phyloP scores from a whole-genome alignment of 352 stramenopile genomes.

The Phytophthora citricola region DNA sequence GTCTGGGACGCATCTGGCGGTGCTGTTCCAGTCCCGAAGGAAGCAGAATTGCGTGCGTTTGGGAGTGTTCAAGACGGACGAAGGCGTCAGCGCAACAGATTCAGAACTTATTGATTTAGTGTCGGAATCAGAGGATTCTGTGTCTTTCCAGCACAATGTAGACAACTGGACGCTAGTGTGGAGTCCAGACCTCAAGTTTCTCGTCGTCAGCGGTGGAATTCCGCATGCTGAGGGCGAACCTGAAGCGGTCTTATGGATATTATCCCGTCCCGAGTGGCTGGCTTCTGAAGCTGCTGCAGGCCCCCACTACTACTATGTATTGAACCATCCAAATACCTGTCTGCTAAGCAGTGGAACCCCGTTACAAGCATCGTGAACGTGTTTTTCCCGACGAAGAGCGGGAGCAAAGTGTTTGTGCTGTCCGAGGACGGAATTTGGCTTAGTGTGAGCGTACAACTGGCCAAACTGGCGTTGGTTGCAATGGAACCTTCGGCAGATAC shows the following conservation, averaged over 20 bases:
- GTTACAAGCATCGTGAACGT: slow-evolving; percentile 35
- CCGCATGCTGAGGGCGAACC: slow-evolving; percentile 17
- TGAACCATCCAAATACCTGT: slow-evolving; percentile 40
- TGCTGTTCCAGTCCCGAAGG: slow-evolving; percentile 42
- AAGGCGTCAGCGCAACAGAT: neutral
- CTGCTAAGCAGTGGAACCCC: slow-evolving; percentile 52
- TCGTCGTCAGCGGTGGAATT: slow-evolving; percentile 52
- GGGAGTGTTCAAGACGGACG: slow-evolving; percentile 39
- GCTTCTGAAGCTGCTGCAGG: slow-evolving; percentile 2
- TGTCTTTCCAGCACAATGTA: neutral
- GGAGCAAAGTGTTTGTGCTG: slow-evolving; percentile 52
- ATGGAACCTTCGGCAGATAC: slow-evolving; percentile 32
- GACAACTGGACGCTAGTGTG: slow-evolving; percentile 45
- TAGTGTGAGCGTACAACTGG: slow-evolving; percentile 54
- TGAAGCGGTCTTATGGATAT: slow-evolving; percentile 54
- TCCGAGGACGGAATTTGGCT: slow-evolving; percentile 50
- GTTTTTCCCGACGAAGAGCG: slow-evolving; percentile 51
- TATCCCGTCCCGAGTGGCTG: slow-evolving; percentile 49
- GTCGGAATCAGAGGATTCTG: neutral
- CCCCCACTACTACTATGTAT: slow-evolving; percentile 42
- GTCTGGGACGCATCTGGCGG: slow-evolving; percentile 32
- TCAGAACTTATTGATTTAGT: slow-evolving; percentile 34
- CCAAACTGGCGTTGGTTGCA: slow-evolving; percentile 51
- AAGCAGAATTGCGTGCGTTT: slow-evolving; percentile 35
- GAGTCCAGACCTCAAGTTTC: slow-evolving; percentile 61